Conservation (phyloP, 495 filamentous ascomycete species). For the Aspergillus nanangensis region DNA sequence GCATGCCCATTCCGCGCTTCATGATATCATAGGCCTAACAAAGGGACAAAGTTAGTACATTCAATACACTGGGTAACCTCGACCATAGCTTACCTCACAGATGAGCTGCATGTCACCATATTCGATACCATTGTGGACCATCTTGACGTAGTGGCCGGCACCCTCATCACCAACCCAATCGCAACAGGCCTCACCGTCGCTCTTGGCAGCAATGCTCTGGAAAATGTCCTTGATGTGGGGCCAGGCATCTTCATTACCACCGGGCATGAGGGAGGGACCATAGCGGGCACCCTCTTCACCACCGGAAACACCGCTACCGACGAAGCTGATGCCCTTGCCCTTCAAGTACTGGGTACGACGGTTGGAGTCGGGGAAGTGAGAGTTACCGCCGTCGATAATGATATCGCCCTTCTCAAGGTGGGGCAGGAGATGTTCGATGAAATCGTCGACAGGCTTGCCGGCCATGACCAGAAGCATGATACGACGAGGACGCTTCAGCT, state of each 20-base stretch:
- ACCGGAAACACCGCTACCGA: slow-evolving; percentile 96
- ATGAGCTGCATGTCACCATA: slow-evolving; percentile 99
- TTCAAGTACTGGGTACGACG: slow-evolving; percentile 83
- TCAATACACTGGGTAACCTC: not conserved
- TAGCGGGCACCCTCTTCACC: slow-evolving; percentile 99
- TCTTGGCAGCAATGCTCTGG: slow-evolving; percentile 96
- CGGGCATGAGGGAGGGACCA: slow-evolving; percentile 96
- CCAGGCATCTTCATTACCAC: slow-evolving; percentile 97
- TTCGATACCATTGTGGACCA: slow-evolving; percentile 99
- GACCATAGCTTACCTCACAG: slow-evolving; percentile 66
- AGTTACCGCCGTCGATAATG: slow-evolving; percentile 99
- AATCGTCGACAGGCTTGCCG: slow-evolving; percentile 95
- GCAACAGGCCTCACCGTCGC: slow-evolving; percentile 92
- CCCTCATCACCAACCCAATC: slow-evolving; percentile 99
- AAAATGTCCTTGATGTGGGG: slow-evolving; percentile 98
- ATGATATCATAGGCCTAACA: slow-evolving; percentile 97
- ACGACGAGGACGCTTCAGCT: slow-evolving; percentile 93
- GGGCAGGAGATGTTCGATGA: slow-evolving; percentile 92
- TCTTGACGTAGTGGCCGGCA: slow-evolving; percentile 99
- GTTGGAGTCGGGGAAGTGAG: slow-evolving; percentile 98
- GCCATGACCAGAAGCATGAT: slow-evolving; percentile 99
- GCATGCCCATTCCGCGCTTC: slow-evolving; percentile 88
- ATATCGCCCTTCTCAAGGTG: slow-evolving; percentile 90
- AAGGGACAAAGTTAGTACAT: not conserved
- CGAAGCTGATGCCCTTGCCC: slow-evolving; percentile 88